A percentile compares a stretch with the other conserved stretches of the same genome.
Evolutionary conservation across 148 eudicot species (phyloP).

Genomic region (Rhododendron kiyosumense): DNA sequence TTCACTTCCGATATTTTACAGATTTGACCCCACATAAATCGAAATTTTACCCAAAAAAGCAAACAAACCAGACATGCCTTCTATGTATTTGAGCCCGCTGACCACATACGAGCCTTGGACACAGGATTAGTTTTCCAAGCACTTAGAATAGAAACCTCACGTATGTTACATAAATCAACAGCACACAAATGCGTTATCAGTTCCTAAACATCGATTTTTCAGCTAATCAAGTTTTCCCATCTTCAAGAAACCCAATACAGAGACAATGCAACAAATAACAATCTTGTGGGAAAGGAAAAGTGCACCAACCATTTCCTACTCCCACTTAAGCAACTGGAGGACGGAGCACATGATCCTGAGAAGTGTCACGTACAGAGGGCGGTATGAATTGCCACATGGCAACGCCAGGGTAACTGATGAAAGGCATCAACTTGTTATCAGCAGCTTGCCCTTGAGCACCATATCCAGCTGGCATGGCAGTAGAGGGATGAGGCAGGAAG

Average conservation of each 20-base stretch:
- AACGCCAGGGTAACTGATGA: conserved; percentile 56
- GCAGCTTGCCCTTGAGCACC: conserved; percentile 39
- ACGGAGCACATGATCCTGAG: conserved; percentile 63
- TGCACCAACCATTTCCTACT: background rate
- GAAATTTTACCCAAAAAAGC: no score
- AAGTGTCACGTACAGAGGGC: conserved; percentile 54
- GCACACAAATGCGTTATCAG: background rate
- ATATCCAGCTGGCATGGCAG: conserved; percentile 38
- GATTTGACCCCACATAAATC: background rate
- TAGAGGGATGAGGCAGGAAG: conserved; percentile 39
- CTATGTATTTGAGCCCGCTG: background rate
- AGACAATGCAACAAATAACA: background rate
- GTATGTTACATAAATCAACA: background rate
- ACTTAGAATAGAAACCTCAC: background rate
- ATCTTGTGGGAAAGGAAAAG: background rate
- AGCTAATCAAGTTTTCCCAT: background rate
- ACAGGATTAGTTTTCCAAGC: background rate
- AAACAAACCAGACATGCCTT: background rate
- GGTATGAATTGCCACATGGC: conserved; percentile 83
- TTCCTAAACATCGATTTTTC: background rate
- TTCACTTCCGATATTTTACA: no score
- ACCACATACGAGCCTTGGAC: background rate
- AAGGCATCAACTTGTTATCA: conserved; percentile 50
- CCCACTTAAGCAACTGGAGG: conserved; percentile 63
- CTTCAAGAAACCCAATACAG: background rate